Base-by-base conservation (phyloP, 257 asterid species). In the Penstemon eatonii region DNA sequence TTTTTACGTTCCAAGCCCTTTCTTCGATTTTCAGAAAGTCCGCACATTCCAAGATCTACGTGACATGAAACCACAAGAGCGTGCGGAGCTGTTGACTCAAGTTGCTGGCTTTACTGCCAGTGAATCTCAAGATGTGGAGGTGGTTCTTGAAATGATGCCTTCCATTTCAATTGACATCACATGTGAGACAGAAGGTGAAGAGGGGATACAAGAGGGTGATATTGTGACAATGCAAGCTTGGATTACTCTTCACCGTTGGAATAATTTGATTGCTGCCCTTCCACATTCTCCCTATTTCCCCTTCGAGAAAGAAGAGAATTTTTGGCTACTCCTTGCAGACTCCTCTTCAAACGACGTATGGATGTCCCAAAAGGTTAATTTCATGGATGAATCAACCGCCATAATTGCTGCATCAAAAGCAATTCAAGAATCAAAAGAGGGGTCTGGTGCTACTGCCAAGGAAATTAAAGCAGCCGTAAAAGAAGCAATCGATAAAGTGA, bases 111-210 rank as follows among this genome's bases (percentile, higher is more conserved):
- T 94, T 73, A 84, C 98, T 59, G 72, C 79, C 13, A 66, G 76
- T 5, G 92, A 94, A 74, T 73, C 90, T 72, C 90, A 79, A 60
- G 99, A 94, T 50, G 98, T 91, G 76, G 99, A 94, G 82, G 73
- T 66, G 71, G 98, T 91, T 60, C 95, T 94, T 6, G 89, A 94
- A 77, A 87, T 87, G 98, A 89, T 94, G 91, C 98, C 99, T 72
- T 86, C 90, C 42, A 80, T 91, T 76, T 74, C 90, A 64, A 59
- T 94, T 37, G 96, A 94, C 38, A 79, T 94, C 74, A 78, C 96
- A n/a, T 89, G 95, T 43, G 99, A 91, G 79, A 94, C 99, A 2
- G 99, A 89, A 81, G 99, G 99, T 5, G 99, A 94, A 80, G 98
- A 94, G 68, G 99, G 97, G 56, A 83, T 94, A 66, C 98, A 91